Conservation (phyloP, 345 rosid genomes). For the Salix caprea region DNA sequence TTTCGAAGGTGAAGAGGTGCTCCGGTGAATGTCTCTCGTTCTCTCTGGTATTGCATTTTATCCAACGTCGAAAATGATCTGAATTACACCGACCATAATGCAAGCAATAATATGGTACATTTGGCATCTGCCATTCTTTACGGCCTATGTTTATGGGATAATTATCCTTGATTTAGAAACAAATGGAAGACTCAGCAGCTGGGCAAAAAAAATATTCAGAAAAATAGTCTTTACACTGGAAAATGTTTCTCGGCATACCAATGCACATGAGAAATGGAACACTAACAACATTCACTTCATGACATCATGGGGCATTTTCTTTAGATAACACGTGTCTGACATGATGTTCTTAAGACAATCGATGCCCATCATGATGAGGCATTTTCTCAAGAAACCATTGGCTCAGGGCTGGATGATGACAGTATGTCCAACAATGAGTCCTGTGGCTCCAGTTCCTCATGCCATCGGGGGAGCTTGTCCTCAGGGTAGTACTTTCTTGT, state of each 20-base stretch:
- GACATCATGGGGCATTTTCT: background rate
- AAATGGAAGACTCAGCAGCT: background rate
- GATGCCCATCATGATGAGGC: background rate
- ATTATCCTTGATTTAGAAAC: background rate
- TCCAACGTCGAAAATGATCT: background rate
- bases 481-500: slow-evolving; percentile 84
- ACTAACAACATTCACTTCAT: background rate
- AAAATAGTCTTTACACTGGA: background rate
- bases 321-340: background rate
- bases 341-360: background rate
- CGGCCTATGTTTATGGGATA: background rate
- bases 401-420: slow-evolving; percentile 59
- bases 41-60: background rate
- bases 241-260: background rate
- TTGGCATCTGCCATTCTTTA: background rate
- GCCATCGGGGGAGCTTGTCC: slow-evolving; percentile 81
- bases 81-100: background rate
- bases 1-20: background rate
- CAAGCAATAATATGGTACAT: background rate
- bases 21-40: background rate
- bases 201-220: background rate
- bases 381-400: slow-evolving; percentile 40
- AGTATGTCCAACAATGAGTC: slow-evolving; percentile 72
- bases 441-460: slow-evolving; percentile 79
- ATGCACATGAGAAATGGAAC: background rate